phyloP scores from a whole-genome alignment of 805 yeast genomes.

The Priceomyces haplophilus region DNA sequence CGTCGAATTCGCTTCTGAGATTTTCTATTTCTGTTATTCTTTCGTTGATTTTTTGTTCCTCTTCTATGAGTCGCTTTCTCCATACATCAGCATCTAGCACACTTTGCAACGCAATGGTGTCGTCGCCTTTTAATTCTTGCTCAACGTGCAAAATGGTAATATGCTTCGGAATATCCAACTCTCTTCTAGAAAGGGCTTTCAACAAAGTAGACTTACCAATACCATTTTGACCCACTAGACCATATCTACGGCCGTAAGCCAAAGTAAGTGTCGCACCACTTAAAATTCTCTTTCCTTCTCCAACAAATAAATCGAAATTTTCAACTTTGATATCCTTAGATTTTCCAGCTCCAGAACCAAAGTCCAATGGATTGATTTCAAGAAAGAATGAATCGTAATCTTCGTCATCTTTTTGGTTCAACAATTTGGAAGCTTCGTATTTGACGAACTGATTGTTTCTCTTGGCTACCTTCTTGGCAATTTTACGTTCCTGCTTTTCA shows the following conservation, averaged over 20 bases:
- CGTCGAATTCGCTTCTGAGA: constrained; percentile 69
- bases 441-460: constrained; percentile 77
- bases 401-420: constrained; percentile 59
- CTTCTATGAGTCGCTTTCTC: constrained; percentile 84
- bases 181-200: constrained; percentile 90
- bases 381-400: constrained; percentile 94
- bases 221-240: constrained; percentile 99
- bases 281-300: constrained; percentile 90
- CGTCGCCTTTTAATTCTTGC: constrained; percentile 95
- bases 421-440: constrained; percentile 90
- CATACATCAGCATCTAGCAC: constrained; percentile 99
- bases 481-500: constrained; percentile 95
- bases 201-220: constrained; percentile 95
- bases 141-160: constrained; percentile 95
- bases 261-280: constrained; percentile 84
- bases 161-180: constrained; percentile 89
- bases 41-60: constrained; percentile 70
- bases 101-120: constrained; percentile 83
- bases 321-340: constrained; percentile 96
- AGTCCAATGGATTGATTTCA: constrained; percentile 91
- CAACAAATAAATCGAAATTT: constrained; percentile 89
- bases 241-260: constrained; percentile 91
- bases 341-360: constrained; percentile 80
- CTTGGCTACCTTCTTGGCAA: constrained; percentile 95
- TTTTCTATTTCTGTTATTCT: constrained; percentile 73